Evolutionary conservation across 371 early-diverging fungal species (phyloP), one percentile per base, ranked within the genome.

Genomic region (Haplosporangium sp.): DNA sequence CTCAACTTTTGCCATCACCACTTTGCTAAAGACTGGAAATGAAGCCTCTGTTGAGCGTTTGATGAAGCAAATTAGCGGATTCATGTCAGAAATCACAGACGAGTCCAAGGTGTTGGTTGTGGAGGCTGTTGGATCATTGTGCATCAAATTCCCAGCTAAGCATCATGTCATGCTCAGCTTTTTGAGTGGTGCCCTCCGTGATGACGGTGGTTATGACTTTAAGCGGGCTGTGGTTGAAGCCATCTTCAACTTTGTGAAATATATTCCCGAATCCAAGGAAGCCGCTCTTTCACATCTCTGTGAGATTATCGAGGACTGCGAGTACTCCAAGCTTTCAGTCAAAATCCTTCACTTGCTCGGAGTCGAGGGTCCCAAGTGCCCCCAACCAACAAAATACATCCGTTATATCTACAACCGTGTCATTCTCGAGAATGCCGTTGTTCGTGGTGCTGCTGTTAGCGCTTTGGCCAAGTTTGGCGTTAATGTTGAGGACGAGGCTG

Each of bases 271-370:
- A 76, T 93, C 94, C 82, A 96, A 95, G 84, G 98, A 98, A 83
- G 88, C 94, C 87, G 98, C 98, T 11, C 88, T 99, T 37, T 93
- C 96, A 13, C 96, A 97, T 70, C 88, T 99, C 58, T 98, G 99
- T 84, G 99, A 99, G 86, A 98, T 99, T 83, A 99, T 99, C 77
- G 99, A 99, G 82, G 99, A 99, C 83, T 99, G 99, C 86, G 99
- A 98, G 84, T 98, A 97, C 84, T 93, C 96, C 34, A 96, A 96
- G 84, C 90, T 99, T 5, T 96, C 98, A 15, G 98, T 98, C 55
- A 94, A 96, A 50, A 94, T 98, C 58, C 88, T 99, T 50, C 94
- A 98, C 84, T 87, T 99, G 50, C 88, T 99, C 40, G 99, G 99
- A 65, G 86, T 91, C 2, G 98, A 98, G 79, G 99, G 99, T 0